Evolutionary conservation across 2,329 filamentous ascomycete species (phyloP), one percentile per base, ranked within the genome.

Genomic region (Nemania bipapillata): DNA sequence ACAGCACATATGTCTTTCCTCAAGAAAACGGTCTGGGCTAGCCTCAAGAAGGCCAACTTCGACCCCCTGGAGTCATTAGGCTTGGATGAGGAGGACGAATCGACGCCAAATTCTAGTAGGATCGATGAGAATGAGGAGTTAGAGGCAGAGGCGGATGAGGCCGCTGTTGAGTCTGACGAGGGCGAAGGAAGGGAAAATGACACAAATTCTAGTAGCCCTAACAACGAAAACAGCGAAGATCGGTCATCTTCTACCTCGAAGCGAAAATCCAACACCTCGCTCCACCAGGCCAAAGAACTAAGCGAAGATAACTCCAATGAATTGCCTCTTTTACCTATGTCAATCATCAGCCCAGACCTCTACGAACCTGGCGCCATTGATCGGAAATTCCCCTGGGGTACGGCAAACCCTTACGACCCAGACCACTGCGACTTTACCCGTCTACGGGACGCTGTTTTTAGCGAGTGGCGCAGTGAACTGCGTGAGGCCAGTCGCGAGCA

Each of bases 311-410:
- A 76, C 73, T 80, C 83, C 58, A 86, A 85, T 53, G 87, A 89
- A 73, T 79, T 83, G 11, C 92, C 92, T 0, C 91, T 93, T 78
- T 83, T 97, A 28, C 96, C 96, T 0, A 89, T 98, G 77, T 97
- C 94, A 47, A 92, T 97, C 78, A 91, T 99, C 78, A 97, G 93
- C 70, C 96, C 96, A 0, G 96, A 99, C 79, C 87, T 92, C 49
- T 97, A 98, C 81, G 92, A 96, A 75, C 90, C 91, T 8, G 88
- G 86, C 35, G 85, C 92, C 17, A 83, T 97, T 68, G 96, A 96
- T 53, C 92, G 96, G 68, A 90, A 91, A 72, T 99, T 98, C 79
- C 92, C 96, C 0, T 99, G 96, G 96, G 96, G 96, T 6, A 96
- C 97, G 74, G 96, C 96, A 4, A 93, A 98, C 77, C 96, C 96